These are phyloP conservation scores for Phtheirospermum japonicum DNA, from an alignment of 257 asterid species.

Conservation along the genomic window DNA sequence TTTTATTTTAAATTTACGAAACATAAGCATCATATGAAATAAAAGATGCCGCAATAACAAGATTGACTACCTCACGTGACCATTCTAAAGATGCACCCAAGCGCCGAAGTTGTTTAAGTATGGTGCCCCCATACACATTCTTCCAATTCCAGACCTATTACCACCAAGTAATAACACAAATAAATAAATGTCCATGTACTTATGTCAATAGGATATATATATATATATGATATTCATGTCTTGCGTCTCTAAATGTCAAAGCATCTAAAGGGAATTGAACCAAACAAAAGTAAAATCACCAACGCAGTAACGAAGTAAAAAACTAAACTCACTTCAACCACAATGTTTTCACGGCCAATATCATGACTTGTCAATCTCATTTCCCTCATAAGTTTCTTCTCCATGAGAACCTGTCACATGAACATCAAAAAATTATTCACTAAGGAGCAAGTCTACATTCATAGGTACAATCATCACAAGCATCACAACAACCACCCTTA, in stretches of 20 bases:
- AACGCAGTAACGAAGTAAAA: slow-evolving; percentile 7
- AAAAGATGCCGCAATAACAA: slow-evolving; percentile 20
- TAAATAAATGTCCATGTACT: neutral
- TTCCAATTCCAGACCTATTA: slow-evolving; percentile 95
- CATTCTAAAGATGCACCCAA: slow-evolving; percentile 86
- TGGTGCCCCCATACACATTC: slow-evolving; percentile 81
- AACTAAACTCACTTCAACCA: slow-evolving; percentile 59
- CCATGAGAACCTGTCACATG: slow-evolving; percentile 72
- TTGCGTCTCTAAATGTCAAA: too few relatives aligned
- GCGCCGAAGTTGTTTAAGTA: slow-evolving; percentile 76
- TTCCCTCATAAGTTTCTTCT: slow-evolving; percentile 83
- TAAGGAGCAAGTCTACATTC: neutral
- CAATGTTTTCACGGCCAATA: slow-evolving; percentile 65
- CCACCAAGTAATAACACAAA: slow-evolving; percentile 25
- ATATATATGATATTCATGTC: neutral
- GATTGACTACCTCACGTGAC: slow-evolving; percentile 84
- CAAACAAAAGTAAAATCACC: slow-evolving; percentile 2
- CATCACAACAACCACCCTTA: too few relatives aligned
- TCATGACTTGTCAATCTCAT: slow-evolving; percentile 74
- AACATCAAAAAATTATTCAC: slow-evolving; percentile 22
- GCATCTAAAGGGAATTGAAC: neutral
- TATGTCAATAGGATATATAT: neutral
- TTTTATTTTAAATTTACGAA: neutral
- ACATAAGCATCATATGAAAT: slow-evolving; percentile 2
- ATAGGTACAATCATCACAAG: slow-evolving; percentile 16